Conservation (phyloP, 2,329 filamentous ascomycete species). For the Parafenestella ontariensis region DNA sequence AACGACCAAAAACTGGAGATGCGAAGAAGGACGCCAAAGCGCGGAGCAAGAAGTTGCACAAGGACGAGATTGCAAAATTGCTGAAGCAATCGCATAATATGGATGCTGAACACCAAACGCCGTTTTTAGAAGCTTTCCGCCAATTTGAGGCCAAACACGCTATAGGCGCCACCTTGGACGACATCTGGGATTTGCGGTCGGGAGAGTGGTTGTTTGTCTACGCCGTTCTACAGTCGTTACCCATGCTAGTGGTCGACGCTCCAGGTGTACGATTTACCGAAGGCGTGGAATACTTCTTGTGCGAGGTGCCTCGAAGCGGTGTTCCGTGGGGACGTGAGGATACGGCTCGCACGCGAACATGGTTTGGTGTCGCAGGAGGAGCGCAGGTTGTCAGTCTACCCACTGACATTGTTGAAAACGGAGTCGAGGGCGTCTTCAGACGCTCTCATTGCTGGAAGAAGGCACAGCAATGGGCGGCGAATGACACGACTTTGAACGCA, state of each 20-base stretch:
- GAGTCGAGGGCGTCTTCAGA: constrained; percentile 71
- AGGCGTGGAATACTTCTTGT: constrained; percentile 82
- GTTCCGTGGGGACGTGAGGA: constrained; percentile 76
- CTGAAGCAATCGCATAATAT: constrained; percentile 84
- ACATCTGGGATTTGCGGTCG: constrained; percentile 73
- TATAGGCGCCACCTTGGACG: constrained; percentile 67
- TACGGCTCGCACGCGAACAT: constrained; percentile 63
- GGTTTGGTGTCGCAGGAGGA: constrained; percentile 76
- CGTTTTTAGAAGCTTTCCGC: constrained; percentile 74
- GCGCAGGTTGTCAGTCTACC: constrained; percentile 68
- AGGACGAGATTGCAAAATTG: constrained; percentile 77
- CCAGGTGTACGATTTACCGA: constrained; percentile 72
- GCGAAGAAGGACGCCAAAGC: constrained; percentile 78
- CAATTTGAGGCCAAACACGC: constrained; percentile 74
- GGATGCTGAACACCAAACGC: constrained; percentile 66
- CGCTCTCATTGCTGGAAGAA: constrained; percentile 73
- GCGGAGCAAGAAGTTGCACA: constrained; percentile 74
- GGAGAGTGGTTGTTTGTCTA: constrained; percentile 86
- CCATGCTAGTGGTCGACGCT: constrained; percentile 78
- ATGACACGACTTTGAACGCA: constrained; percentile 41
- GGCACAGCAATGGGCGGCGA: constrained; percentile 66
- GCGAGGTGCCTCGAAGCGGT: constrained; percentile 74
- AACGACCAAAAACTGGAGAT: constrained; percentile 68
- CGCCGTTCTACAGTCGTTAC: constrained; percentile 76
- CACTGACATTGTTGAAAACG: constrained; percentile 69